Conservation (phyloP, 78 protist genomes). For the Dictyostelium citrinum region DNA sequence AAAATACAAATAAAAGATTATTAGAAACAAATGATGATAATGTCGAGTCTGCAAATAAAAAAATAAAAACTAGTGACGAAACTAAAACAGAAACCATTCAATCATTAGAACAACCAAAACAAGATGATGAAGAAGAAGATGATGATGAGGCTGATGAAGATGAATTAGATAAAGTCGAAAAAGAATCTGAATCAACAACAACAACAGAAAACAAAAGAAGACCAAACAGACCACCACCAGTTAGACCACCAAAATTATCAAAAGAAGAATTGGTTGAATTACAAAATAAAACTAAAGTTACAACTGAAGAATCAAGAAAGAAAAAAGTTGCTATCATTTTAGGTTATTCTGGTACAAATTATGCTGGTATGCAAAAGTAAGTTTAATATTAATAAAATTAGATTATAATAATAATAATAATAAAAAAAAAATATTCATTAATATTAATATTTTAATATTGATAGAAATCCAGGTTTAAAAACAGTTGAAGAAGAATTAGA, state of each 20-base stretch:
- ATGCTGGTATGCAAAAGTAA: conserved; percentile 75
- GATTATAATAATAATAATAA: neutral
- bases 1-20: neutral
- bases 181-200: neutral
- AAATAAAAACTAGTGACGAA: neutral
- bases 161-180: neutral
- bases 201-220: neutral
- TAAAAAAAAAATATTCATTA: neutral
- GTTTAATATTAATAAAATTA: neutral
- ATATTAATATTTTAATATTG: neutral
- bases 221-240: neutral
- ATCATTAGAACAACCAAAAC: neutral
- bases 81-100: neutral
- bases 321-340: conserved; percentile 47
- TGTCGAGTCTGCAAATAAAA: neutral
- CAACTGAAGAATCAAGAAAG: conserved; percentile 60
- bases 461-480: conserved; percentile 64
- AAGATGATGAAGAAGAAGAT: neutral
- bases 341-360: conserved; percentile 70
- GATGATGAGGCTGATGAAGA: conserved; percentile 48
- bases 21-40: neutral
- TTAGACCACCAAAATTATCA: conserved; percentile 23
- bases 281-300: conserved; percentile 34
- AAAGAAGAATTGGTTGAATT: conserved; percentile 23
- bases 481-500: conserved; percentile 81